A percentile compares a stretch with the other conserved stretches of the same genome.
Conservation (phyloP, 2,329 filamentous ascomycete species). For the Pseudophaeomoniella oleicola region DNA sequence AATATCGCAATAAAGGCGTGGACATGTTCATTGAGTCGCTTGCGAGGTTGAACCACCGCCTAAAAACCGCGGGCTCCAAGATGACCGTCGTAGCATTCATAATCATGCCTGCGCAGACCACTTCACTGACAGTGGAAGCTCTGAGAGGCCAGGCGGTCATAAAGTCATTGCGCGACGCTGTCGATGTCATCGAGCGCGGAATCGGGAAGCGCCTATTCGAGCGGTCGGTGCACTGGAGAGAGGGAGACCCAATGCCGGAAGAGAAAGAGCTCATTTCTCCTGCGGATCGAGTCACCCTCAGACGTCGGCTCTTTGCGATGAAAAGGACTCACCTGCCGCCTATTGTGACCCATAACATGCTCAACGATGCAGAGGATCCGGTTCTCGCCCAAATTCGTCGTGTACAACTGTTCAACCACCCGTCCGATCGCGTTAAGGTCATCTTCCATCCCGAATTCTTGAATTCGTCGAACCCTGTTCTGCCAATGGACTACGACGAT, state of each 20-base stretch:
- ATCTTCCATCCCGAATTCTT: conserved; percentile 97
- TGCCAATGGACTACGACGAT: conserved; percentile 94
- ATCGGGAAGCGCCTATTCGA: conserved; percentile 92
- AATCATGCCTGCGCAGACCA: conserved; percentile 96
- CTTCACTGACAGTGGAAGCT: conserved; percentile 86
- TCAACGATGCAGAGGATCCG: conserved; percentile 83
- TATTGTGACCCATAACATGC: conserved; percentile 98
- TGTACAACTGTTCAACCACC: conserved; percentile 94
- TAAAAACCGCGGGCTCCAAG: conserved; percentile 74
- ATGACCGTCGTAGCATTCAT: conserved; percentile 94
- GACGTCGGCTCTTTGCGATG: conserved; percentile 88
- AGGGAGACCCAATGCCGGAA: conserved; percentile 83
- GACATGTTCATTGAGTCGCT: conserved; percentile 99
- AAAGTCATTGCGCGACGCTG: conserved; percentile 85
- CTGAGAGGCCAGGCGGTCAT: conserved; percentile 95
- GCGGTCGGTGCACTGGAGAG: conserved; percentile 86
- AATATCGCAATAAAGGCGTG: conserved; percentile 96
- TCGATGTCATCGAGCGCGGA: conserved; percentile 81
- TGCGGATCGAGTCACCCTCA: conserved; percentile 83
- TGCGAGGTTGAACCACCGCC: conserved; percentile 81
- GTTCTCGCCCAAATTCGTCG: conserved; percentile 91
- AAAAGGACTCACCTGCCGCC: conserved; percentile 81
- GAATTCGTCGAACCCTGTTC: conserved; percentile 85
- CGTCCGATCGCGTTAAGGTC: conserved; percentile 87
- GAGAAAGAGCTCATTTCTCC: conserved; percentile 91